Conservation (phyloP, 257 asterid species). For the Scutellaria galericulata region DNA sequence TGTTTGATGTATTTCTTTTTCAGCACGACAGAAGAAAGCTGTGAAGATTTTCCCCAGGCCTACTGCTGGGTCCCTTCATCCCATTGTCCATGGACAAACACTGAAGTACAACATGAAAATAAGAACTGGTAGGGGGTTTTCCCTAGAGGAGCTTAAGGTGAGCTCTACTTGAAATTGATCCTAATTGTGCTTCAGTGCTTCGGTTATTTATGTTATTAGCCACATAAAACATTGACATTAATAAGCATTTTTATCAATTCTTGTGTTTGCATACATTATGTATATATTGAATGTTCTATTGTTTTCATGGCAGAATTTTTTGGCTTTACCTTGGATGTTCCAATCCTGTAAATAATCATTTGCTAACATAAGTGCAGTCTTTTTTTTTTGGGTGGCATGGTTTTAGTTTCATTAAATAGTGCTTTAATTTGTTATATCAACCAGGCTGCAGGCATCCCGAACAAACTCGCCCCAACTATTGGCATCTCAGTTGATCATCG, state of each 20-base stretch:
- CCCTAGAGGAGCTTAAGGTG: constrained; percentile 90
- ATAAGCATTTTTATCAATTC: neutral
- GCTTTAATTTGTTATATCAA: neutral
- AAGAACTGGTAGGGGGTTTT: constrained; percentile 80
- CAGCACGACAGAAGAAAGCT: constrained; percentile 85
- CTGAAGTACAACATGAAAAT: constrained; percentile 86
- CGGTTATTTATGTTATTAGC: neutral
- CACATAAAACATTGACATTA: neutral
- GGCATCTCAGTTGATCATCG: constrained; percentile 80
- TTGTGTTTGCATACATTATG: neutral
- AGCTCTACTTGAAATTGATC: neutral
- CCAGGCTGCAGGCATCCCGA: constrained; percentile 77
- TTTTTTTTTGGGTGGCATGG: neutral
- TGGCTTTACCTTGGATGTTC: too few species aligned
- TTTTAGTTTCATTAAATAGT: constrained; percentile 12
- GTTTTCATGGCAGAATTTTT: too few species aligned
- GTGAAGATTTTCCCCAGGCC: constrained; percentile 88
- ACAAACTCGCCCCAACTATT: constrained; percentile 75
- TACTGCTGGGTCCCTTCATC: constrained; percentile 78
- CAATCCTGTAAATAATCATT: too few species aligned
- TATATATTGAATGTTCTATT: too few species aligned
- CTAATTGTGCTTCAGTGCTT: neutral
- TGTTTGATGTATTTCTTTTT: neutral
- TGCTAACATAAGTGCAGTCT: too few species aligned
- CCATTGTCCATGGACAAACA: constrained; percentile 79